These are phyloP conservation scores for Davidsoniella neocaledoniae DNA, from an alignment of 2,329 filamentous ascomycete genomes.

Conservation along the genomic window DNA sequence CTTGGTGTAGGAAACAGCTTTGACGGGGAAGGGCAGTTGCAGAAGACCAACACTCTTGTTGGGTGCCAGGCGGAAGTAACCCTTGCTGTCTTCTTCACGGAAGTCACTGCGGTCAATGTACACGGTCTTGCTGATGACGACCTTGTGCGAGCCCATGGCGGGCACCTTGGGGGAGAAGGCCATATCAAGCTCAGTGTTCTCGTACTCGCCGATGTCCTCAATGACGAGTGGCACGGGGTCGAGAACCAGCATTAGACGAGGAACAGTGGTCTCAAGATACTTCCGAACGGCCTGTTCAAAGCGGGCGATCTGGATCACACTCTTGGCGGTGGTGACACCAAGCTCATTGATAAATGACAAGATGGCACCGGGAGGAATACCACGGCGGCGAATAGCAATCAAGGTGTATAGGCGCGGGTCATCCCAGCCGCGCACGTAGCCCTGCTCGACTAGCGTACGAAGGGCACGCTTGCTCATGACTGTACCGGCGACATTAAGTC, in stretches of 20 bases:
- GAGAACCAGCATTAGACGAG: conserved; percentile 74
- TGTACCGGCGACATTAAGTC: conserved; percentile 58
- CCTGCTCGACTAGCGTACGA: conserved; percentile 57
- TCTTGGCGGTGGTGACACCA: conserved; percentile 69
- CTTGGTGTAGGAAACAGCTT: conserved; percentile 51
- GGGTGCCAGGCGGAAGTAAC: conserved; percentile 67
- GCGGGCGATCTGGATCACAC: conserved; percentile 62
- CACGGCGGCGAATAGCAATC: conserved; percentile 65
- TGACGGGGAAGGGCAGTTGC: conserved; percentile 54
- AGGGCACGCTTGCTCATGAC: conserved; percentile 79
- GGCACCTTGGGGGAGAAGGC: conserved; percentile 75
- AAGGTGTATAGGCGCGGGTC: conserved; percentile 82
- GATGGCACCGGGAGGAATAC: conserved; percentile 75
- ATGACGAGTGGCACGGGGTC: conserved; percentile 74
- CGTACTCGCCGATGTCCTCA: conserved; percentile 56
- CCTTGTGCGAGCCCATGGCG: conserved; percentile 41
- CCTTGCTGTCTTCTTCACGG: conserved; percentile 53
- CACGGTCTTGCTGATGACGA: conserved; percentile 55
- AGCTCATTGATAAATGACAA: conserved; percentile 83
- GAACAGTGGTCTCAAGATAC: conserved; percentile 77
- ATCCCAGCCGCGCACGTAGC: conserved; percentile 75
- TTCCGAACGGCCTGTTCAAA: conserved; percentile 74
- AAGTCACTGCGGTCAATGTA: conserved; percentile 79
- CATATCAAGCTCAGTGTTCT: conserved; percentile 43
- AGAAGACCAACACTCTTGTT: conserved; percentile 62